These are phyloP conservation scores for Solanum bukasovii DNA, from an alignment of 257 asterid genomes.

Conservation along the genomic window DNA sequence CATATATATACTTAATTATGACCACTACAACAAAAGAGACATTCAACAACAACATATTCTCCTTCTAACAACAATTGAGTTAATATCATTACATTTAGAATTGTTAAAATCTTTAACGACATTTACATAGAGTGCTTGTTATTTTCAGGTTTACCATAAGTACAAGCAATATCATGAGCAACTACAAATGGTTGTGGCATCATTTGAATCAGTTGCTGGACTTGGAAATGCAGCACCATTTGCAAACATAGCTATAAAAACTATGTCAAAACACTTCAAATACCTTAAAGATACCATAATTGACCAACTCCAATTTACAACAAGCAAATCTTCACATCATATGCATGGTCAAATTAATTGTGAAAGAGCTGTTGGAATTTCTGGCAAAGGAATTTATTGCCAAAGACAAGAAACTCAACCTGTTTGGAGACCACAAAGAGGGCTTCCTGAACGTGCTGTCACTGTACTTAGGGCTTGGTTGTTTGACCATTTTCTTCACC, in stretches of 20 bases:
- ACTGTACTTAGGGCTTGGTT: conserved; percentile 88
- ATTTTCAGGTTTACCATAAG: conserved; percentile 54
- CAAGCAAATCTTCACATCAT: conserved; percentile 23
- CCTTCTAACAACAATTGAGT: not conserved
- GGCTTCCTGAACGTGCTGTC: conserved; percentile 96
- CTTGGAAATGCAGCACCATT: conserved; percentile 81
- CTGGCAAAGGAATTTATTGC: conserved; percentile 24
- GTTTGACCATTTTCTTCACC: conserved; percentile 91
- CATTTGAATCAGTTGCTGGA: conserved; percentile 89
- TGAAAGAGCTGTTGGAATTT: conserved; percentile 33
- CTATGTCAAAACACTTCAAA: conserved; percentile 70
- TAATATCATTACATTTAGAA: rapidly evolving
- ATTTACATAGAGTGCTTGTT: not conserved
- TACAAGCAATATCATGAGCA: conserved; percentile 90
- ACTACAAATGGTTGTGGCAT: conserved; percentile 70
- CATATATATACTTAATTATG: not conserved
- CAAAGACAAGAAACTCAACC: conserved; percentile 49
- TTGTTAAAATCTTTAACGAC: not conserved
- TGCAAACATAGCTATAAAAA: conserved; percentile 61
- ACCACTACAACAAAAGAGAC: not conserved
- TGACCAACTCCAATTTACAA: conserved; percentile 59
- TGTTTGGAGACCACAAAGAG: conserved; percentile 96
- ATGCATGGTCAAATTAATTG: conserved; percentile 25
- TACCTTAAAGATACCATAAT: conserved; percentile 57
- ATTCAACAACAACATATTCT: not conserved